These are phyloP conservation scores for Serendipita sp. DNA, from an alignment of 768 basidiomycete species.

Conservation along the genomic window DNA sequence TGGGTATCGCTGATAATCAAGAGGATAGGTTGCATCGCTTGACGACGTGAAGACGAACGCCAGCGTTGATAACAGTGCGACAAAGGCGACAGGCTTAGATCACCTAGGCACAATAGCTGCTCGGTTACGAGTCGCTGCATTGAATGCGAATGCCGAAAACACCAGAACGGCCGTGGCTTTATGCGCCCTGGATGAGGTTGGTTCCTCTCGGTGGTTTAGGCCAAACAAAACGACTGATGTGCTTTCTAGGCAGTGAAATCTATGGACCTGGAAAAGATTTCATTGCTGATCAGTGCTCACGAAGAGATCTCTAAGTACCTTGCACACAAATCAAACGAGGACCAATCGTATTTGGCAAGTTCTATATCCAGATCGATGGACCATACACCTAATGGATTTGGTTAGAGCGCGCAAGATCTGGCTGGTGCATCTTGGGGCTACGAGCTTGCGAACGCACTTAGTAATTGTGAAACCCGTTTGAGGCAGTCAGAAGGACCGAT, in stretches of 20 bases:
- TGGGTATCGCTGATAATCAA: neutral
- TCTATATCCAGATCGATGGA: neutral
- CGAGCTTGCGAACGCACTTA: conserved; percentile 59
- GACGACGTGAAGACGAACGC: conserved; percentile 62
- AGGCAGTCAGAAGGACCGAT: conserved; percentile 23
- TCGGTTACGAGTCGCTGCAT: conserved; percentile 44
- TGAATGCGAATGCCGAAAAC: conserved; percentile 23
- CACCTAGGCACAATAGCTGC: conserved; percentile 89
- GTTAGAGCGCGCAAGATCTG: conserved; percentile 70
- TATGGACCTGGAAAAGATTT: conserved; percentile 34
- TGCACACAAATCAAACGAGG: conserved; percentile 53
- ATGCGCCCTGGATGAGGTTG: conserved; percentile 59
- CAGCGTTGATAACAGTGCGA: conserved; percentile 60
- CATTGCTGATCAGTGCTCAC: conserved; percentile 45
- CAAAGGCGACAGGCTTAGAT: conserved; percentile 80
- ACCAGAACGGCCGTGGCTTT: conserved; percentile 21
- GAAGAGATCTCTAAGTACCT: conserved; percentile 52
- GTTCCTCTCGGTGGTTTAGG: neutral
- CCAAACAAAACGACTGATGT: neutral
- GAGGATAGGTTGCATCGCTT: conserved; percentile 52
- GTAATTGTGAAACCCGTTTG: conserved; percentile 37
- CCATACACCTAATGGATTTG: neutral
- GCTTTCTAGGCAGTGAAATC: neutral
- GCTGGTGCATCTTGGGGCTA: conserved; percentile 66
- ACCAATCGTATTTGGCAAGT: conserved; percentile 66